phyloP scores from a whole-genome alignment of 1,139 yeast species.

The Geotrichum klebahnii region DNA sequence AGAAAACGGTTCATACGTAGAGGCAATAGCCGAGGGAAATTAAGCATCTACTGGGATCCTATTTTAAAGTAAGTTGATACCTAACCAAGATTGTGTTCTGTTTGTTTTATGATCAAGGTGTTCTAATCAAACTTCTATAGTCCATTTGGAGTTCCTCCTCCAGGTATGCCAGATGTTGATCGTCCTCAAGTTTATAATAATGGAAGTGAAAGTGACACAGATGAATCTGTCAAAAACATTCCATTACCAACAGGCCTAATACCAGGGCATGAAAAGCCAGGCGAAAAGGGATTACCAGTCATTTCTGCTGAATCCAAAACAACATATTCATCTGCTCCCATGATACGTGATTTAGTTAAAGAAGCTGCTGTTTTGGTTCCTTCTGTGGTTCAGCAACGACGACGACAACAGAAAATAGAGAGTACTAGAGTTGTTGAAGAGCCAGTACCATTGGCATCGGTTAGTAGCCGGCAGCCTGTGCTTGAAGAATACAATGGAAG shows the following conservation, averaged over 20 bases:
- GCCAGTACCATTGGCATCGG: background rate
- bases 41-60: constrained; percentile 34
- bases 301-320: constrained; percentile 25
- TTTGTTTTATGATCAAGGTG: too few species aligned
- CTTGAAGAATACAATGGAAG: constrained; percentile 14
- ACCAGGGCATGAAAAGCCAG: constrained; percentile 17
- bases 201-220: constrained; percentile 26
- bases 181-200: constrained; percentile 14
- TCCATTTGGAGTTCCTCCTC: constrained; percentile 33
- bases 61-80: constrained; percentile 18
- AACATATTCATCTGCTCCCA: constrained; percentile 32
- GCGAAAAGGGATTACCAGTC: constrained; percentile 12
- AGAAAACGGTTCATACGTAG: constrained; percentile 18
- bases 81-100: too few species aligned
- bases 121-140: constrained; percentile 21
- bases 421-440: background rate
- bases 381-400: constrained; percentile 23
- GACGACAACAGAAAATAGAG: constrained; percentile 4
- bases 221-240: constrained; percentile 26
- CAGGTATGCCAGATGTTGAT: constrained; percentile 26
- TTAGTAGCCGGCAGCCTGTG: constrained; percentile 9
- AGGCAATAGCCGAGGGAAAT: constrained; percentile 23
- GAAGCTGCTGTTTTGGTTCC: constrained; percentile 31
- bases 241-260: constrained; percentile 28
- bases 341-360: constrained; percentile 28